These are phyloP conservation scores for Hyparrhenia diplandra DNA, from an alignment of 176 grass and related monocot species.

Conservation along the genomic window DNA sequence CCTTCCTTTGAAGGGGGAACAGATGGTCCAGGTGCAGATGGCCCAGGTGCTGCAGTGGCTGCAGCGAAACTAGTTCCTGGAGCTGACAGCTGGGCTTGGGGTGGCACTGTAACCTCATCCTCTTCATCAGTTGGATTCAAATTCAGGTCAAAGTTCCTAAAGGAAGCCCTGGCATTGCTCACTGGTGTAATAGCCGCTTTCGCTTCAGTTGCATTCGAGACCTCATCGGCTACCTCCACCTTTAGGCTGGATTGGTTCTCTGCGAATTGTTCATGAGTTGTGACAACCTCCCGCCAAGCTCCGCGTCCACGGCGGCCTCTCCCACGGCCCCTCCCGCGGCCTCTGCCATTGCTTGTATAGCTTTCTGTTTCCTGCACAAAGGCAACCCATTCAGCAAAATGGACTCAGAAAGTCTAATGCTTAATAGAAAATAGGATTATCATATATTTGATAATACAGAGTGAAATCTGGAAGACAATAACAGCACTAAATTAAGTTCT, in stretches of 20 bases:
- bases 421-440: background rate
- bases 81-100: background rate
- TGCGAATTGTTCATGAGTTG: background rate
- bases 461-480: background rate
- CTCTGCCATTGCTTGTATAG: constrained; percentile 45
- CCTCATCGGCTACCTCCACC: constrained; percentile 27
- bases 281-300: constrained; percentile 21
- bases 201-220: constrained; percentile 2
- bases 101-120: background rate
- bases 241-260: constrained; percentile 42
- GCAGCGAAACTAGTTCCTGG: background rate
- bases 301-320: constrained; percentile 33
- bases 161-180: constrained; percentile 35
- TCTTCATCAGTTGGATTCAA: constrained; percentile 37
- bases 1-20: background rate
- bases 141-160: constrained; percentile 66
- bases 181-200: constrained; percentile 23
- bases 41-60: background rate
- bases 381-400: constrained; percentile 18
- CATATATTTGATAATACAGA: background rate
- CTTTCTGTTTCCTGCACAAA: constrained; percentile 33
- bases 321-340: constrained; percentile 44
- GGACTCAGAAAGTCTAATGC: background rate
- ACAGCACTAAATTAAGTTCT: background rate
- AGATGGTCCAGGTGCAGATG: background rate